These are phyloP conservation scores for Grammothele lineata DNA, from an alignment of 768 basidiomycete species.

Conservation along the genomic window DNA sequence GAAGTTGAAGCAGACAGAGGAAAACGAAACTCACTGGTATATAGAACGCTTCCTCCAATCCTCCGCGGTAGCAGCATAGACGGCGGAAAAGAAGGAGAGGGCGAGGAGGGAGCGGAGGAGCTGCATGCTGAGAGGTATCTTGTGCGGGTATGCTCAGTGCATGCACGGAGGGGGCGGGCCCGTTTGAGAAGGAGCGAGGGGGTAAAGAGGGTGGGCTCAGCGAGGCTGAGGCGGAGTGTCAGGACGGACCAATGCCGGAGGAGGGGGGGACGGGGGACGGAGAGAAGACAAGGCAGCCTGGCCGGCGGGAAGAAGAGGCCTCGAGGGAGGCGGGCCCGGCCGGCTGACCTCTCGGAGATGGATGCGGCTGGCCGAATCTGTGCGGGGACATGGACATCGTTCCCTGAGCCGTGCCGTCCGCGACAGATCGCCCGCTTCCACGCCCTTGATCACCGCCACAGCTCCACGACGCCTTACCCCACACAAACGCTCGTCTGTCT, in stretches of 20 bases:
- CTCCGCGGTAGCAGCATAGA: slow-evolving; percentile 59
- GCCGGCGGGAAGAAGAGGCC: background rate
- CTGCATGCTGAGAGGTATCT: slow-evolving; percentile 15
- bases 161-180: slow-evolving; percentile 1
- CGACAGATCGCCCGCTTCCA: background rate
- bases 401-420: background rate
- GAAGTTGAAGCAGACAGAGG: background rate
- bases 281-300: slow-evolving; percentile 1
- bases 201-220: slow-evolving; percentile 10
- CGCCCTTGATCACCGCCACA: slow-evolving; percentile 7
- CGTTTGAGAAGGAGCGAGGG: slow-evolving; percentile 5
- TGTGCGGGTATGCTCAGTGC: slow-evolving; percentile 10
- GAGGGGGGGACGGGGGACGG: slow-evolving; percentile 7
- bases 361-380: background rate
- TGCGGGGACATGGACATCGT: background rate
- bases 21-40: slow-evolving; percentile 55
- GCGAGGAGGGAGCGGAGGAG: slow-evolving; percentile 24
- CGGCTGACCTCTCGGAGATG: background rate
- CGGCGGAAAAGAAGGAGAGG: slow-evolving; percentile 27
- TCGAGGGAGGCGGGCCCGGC: background rate
- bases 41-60: slow-evolving; percentile 76
- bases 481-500: slow-evolving; percentile 6
- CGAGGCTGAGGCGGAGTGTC: slow-evolving; percentile 2
- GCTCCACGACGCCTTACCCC: slow-evolving; percentile 6
- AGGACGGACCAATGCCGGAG: background rate